These are phyloP conservation scores for Aureobasidium namibiae DNA, from an alignment of 2,329 filamentous ascomycete species.

Conservation along the genomic window DNA sequence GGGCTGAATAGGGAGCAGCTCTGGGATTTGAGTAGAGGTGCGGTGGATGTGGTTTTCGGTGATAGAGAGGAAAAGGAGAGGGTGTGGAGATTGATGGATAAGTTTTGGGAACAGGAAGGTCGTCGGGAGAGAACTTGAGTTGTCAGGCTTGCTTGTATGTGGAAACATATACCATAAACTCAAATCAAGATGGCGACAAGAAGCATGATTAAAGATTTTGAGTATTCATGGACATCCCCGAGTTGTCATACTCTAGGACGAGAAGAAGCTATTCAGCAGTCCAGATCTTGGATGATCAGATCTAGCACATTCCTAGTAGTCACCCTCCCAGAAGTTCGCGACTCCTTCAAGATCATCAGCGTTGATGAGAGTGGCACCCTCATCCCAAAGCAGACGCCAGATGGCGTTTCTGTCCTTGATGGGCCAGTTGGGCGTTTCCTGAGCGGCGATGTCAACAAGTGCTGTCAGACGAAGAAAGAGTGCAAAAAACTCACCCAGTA, in stretches of 20 bases:
- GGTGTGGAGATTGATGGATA: conserved; percentile 27
- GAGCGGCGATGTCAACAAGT: neutral
- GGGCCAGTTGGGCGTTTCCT: conserved; percentile 43
- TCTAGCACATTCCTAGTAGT: neutral
- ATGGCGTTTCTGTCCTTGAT: conserved; percentile 49
- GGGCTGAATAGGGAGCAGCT: conserved; percentile 42
- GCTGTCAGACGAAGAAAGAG: no score
- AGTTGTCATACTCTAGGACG: no score
- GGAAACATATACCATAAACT: no score
- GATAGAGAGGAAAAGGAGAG: conserved; percentile 53
- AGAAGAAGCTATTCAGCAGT: neutral
- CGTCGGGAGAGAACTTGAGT: no score
- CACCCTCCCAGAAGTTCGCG: conserved; percentile 5
- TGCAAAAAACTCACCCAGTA: conserved; percentile 42
- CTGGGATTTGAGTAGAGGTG: conserved; percentile 50
- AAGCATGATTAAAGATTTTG: no score
- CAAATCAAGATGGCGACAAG: no score
- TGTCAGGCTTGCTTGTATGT: no score
- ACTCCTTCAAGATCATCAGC: conserved; percentile 53
- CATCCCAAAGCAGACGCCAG: conserved; percentile 49
- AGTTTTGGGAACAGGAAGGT: conserved; percentile 7
- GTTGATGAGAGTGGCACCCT: conserved; percentile 55
- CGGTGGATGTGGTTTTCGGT: conserved; percentile 59
- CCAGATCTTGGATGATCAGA: neutral
- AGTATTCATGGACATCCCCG: no score